phyloP scores from a whole-genome alignment of 108 stramenopile genomes.

The Pseudonitzschia multiseries region DNA sequence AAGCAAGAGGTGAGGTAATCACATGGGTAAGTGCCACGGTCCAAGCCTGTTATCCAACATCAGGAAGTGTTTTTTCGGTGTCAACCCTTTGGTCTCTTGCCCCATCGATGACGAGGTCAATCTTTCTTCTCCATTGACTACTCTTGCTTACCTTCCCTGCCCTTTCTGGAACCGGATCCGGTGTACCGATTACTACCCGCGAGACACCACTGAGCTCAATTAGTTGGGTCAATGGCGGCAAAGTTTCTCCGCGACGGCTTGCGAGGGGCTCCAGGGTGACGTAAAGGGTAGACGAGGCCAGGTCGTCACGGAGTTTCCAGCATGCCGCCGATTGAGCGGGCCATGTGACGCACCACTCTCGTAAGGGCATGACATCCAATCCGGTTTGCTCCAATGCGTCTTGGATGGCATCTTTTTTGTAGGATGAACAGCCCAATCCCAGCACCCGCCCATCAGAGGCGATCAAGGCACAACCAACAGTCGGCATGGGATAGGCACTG shows the following conservation, averaged over 20 bases:
- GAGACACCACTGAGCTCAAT: slow-evolving; percentile 63
- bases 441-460: slow-evolving; percentile 61
- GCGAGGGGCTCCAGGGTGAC: slow-evolving; percentile 73
- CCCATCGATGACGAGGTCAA: too few species aligned
- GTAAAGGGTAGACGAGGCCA: slow-evolving; percentile 66
- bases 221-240: slow-evolving; percentile 74
- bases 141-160: slow-evolving; percentile 31
- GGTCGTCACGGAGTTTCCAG: slow-evolving; percentile 48
- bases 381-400: slow-evolving; percentile 62
- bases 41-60: background rate
- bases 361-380: slow-evolving; percentile 56
- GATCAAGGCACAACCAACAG: slow-evolving; percentile 63
- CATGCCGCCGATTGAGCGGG: slow-evolving; percentile 35
- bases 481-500: slow-evolving; percentile 62
- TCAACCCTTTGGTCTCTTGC: background rate
- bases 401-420: slow-evolving; percentile 57
- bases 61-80: background rate
- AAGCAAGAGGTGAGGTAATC: background rate
- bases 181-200: slow-evolving; percentile 79
- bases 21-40: background rate
- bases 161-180: slow-evolving; percentile 63
- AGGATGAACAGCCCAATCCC: slow-evolving; percentile 56
- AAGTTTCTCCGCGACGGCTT: slow-evolving; percentile 56
- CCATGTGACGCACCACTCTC: slow-evolving; percentile 82
- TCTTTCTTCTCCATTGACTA: background rate